Percentiles rank a stretch among this genome's conserved stretches.
phyloP scores from a whole-genome alignment of 164 flowering plant species.

The Vitis rupestris region DNA sequence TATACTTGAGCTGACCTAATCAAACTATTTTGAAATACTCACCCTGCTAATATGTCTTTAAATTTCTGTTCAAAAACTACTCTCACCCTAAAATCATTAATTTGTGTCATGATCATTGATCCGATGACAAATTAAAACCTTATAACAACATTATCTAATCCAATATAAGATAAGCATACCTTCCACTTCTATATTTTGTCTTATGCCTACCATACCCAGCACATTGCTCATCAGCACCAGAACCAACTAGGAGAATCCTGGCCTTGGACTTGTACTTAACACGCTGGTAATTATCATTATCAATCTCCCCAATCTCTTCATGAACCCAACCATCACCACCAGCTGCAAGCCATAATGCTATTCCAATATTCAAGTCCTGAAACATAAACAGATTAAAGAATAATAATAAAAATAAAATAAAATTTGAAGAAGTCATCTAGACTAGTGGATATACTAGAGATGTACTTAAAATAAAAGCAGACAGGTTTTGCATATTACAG shows the following conservation, averaged over 20 bases:
- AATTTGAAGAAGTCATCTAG: too few species aligned
- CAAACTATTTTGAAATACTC: too few species aligned
- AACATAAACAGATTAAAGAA: neutral
- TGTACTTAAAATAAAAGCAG: neutral
- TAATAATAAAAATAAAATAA: too few species aligned
- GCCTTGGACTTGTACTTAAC: slow-evolving; percentile 71
- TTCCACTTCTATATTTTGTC: slow-evolving; percentile 71
- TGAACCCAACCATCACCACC: slow-evolving; percentile 82
- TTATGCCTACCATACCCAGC: slow-evolving; percentile 95
- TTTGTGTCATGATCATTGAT: too few species aligned
- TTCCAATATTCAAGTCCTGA: slow-evolving; percentile 94
- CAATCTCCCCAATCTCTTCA: slow-evolving; percentile 20
- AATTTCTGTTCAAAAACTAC: too few species aligned
- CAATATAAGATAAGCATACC: slow-evolving; percentile 40
- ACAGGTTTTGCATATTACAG: neutral
- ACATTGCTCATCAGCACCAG: slow-evolving; percentile 99
- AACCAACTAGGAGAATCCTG: slow-evolving; percentile 82
- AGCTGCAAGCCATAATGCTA: slow-evolving; percentile 95
- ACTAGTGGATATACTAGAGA: too few species aligned
- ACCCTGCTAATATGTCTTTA: too few species aligned
- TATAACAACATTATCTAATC: neutral
- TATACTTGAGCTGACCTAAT: too few species aligned
- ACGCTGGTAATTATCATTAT: slow-evolving; percentile 24
- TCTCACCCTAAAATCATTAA: too few species aligned
- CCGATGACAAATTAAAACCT: too few species aligned